Conservation (phyloP, 148 eudicot genomes). For the Rhododendron williamsianum region DNA sequence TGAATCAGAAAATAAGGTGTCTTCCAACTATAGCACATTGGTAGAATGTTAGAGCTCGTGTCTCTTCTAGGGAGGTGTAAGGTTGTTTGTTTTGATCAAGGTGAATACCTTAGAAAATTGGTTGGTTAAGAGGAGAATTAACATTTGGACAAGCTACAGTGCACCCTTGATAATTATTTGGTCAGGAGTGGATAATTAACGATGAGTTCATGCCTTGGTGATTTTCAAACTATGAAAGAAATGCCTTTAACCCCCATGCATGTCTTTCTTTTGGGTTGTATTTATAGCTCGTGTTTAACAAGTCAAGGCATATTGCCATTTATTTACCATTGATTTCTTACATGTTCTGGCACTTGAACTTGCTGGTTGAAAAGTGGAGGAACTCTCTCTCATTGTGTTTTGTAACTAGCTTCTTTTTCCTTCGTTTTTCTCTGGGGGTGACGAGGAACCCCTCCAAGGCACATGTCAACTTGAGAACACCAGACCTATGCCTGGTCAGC, state of each 20-base stretch:
- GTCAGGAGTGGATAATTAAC: no score
- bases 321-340: neutral
- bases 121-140: neutral
- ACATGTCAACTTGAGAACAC: neutral
- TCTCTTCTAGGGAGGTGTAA: neutral
- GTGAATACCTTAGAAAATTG: neutral
- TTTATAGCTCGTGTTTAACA: neutral
- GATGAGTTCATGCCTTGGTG: no score
- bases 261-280: neutral
- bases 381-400: neutral
- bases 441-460: neutral
- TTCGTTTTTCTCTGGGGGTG: neutral
- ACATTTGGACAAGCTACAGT: no score
- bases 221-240: no score
- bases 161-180: no score
- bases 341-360: neutral
- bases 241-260: neutral
- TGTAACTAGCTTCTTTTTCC: neutral
- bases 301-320: neutral
- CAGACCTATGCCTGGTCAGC: neutral
- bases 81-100: neutral
- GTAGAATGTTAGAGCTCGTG: neutral
- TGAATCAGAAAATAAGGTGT: neutral
- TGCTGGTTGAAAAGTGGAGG: neutral
- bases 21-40: neutral